Percentiles rank a stretch among this genome's conserved stretches.
phyloP scores from a whole-genome alignment of 176 grass and related monocot genomes.

The Aegilops sharonensis region DNA sequence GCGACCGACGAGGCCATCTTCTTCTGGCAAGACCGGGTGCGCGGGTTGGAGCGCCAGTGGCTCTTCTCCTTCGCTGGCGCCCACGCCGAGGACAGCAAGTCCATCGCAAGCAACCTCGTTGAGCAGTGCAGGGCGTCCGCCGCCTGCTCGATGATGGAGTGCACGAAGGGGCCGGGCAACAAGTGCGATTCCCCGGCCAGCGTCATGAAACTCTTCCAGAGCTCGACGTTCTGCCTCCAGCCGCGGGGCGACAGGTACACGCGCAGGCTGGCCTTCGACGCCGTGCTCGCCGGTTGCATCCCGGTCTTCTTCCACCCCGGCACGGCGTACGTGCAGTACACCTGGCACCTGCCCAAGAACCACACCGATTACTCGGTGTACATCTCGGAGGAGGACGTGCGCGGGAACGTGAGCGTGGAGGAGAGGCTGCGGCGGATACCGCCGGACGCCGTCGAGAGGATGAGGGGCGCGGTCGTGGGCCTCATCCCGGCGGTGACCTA shows the following conservation, averaged over 20 bases:
- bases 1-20: slow-evolving; percentile 51
- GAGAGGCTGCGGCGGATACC: slow-evolving; percentile 39
- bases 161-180: slow-evolving; percentile 30
- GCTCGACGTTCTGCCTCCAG: slow-evolving; percentile 76
- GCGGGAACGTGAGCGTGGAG: slow-evolving; percentile 54
- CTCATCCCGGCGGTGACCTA: slow-evolving; percentile 62
- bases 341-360: slow-evolving; percentile 60
- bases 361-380: slow-evolving; percentile 68
- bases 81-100: slow-evolving; percentile 32
- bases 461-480: slow-evolving; percentile 51
- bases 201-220: slow-evolving; percentile 68
- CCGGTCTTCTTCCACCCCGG: slow-evolving; percentile 75
- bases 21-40: slow-evolving; percentile 55
- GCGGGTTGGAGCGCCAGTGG: slow-evolving; percentile 32
- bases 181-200: slow-evolving; percentile 42
- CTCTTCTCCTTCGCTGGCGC: slow-evolving; percentile 83
- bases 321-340: slow-evolving; percentile 81
- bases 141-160: slow-evolving; percentile 57
- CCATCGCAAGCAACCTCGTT: slow-evolving; percentile 50
- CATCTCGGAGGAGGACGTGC: slow-evolving; percentile 57
- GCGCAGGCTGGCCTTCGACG: slow-evolving; percentile 49
- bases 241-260: slow-evolving; percentile 57
- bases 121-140: slow-evolving; percentile 59
- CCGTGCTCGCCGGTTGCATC: slow-evolving; percentile 76
- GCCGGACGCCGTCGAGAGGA: slow-evolving; percentile 34